These are phyloP conservation scores for Geotrichum australiense DNA, from an alignment of 1,139 yeast genomes.

Conservation along the genomic window DNA sequence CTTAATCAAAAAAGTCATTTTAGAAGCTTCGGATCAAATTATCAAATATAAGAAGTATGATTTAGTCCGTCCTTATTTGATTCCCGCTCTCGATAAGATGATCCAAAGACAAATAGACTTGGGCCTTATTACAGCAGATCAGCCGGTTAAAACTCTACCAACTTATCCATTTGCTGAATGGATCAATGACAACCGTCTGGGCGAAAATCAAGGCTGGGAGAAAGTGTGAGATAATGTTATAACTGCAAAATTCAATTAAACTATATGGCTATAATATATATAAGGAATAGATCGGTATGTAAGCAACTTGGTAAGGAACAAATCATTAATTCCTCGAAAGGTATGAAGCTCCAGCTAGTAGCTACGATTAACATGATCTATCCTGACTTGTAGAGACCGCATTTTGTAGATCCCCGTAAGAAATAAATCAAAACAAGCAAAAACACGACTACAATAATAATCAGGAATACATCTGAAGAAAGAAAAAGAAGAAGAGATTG, in stretches of 20 bases:
- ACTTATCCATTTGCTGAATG: conserved; percentile 55
- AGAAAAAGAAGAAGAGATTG: conserved; percentile 1
- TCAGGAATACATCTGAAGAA: conserved; percentile 16
- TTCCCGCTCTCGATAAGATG: conserved; percentile 50
- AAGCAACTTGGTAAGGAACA: conserved; percentile 18
- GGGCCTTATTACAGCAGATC: conserved; percentile 50
- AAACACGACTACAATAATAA: conserved; percentile 18
- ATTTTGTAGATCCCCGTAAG: conserved; percentile 8
- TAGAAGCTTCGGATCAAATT: conserved; percentile 60
- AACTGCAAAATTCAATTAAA: not conserved
- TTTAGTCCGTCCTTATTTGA: conserved; percentile 50
- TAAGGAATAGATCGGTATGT: conserved; percentile 3
- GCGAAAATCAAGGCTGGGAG: conserved; percentile 21
- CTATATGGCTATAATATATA: not conserved
- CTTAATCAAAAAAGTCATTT: conserved; percentile 50
- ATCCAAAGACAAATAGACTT: conserved; percentile 50
- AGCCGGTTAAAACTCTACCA: conserved; percentile 53
- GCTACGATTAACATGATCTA: conserved; percentile 12
- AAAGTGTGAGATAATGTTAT: conserved; percentile 17
- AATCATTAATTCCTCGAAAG: conserved; percentile 14
- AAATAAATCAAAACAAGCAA: not conserved
- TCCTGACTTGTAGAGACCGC: conserved; percentile 18
- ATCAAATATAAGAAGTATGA: conserved; percentile 57
- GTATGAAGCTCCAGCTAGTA: conserved; percentile 19
- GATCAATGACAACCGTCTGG: conserved; percentile 23